Conservation (phyloP, 352 stramenopile species). For the Phytophthora ohioensis region DNA sequence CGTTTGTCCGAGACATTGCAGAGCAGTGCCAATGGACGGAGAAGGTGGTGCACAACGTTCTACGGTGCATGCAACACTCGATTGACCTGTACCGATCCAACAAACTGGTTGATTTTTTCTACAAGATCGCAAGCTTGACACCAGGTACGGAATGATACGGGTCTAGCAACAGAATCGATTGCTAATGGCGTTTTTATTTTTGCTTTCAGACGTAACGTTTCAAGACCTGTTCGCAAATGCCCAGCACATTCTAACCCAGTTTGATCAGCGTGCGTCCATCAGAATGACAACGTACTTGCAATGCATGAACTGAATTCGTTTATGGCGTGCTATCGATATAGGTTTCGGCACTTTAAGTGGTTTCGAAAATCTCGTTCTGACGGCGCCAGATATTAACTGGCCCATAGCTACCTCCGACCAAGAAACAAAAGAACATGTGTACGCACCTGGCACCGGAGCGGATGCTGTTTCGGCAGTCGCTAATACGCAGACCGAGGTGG, state of each 20-base stretch:
- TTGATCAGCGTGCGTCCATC: conserved; percentile 50
- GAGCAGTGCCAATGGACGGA: conserved; percentile 46
- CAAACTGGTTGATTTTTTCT: conserved; percentile 52
- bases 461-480: background rate
- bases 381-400: conserved; percentile 7
- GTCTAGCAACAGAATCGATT: background rate
- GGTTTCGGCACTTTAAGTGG: conserved; percentile 47
- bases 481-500: background rate
- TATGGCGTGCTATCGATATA: conserved; percentile 25
- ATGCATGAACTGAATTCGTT: conserved; percentile 2
- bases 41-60: conserved; percentile 40
- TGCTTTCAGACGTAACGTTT: conserved; percentile 38
- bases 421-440: conserved; percentile 10
- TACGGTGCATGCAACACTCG: conserved; percentile 48
- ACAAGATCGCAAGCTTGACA: conserved; percentile 41
- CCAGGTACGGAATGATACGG: conserved; percentile 38
- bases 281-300: background rate
- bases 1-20: conserved; percentile 52
- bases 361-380: conserved; percentile 48
- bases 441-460: background rate
- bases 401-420: conserved; percentile 11
- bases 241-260: conserved; percentile 50
- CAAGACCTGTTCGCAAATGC: conserved; percentile 41
- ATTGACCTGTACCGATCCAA: conserved; percentile 52
- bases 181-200: conserved; percentile 8